Conservation (phyloP, 495 filamentous ascomycete genomes). For the Podospora bellae-mahoneyi region DNA sequence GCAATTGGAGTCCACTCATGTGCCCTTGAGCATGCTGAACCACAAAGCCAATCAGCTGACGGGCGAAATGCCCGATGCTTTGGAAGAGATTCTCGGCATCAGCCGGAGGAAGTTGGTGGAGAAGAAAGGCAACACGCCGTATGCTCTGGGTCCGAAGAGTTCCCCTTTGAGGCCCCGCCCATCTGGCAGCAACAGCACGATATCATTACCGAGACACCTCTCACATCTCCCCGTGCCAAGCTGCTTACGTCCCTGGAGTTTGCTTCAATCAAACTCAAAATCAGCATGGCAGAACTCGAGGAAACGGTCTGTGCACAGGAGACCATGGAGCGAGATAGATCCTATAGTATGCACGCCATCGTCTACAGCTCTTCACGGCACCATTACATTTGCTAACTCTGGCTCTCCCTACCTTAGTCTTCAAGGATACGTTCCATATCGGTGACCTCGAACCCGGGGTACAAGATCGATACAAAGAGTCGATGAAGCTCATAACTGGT, state of each 20-base stretch:
- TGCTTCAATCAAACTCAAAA: slow-evolving; percentile 12
- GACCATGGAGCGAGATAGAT: slow-evolving; percentile 36
- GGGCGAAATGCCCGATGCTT: neutral
- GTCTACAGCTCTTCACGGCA: slow-evolving; percentile 8
- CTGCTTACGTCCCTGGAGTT: slow-evolving; percentile 13
- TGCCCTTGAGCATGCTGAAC: slow-evolving; percentile 25
- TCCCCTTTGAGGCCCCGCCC: slow-evolving; percentile 14
- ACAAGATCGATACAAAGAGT: slow-evolving; percentile 34
- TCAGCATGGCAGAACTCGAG: slow-evolving; percentile 12
- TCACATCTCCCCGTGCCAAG: neutral
- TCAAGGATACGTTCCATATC: slow-evolving; percentile 43
- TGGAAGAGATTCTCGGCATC: slow-evolving; percentile 1
- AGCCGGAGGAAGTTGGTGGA: neutral
- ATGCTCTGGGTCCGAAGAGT: slow-evolving; percentile 9
- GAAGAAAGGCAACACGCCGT: neutral
- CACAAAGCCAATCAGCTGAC: neutral
- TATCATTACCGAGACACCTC: neutral
- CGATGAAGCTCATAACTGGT: slow-evolving; percentile 32
- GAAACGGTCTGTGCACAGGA: slow-evolving; percentile 8
- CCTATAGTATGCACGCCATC: slow-evolving; percentile 24
- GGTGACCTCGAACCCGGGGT: slow-evolving; percentile 44
- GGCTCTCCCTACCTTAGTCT: slow-evolving; percentile 25
- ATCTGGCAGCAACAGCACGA: slow-evolving; percentile 18
- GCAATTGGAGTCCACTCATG: slow-evolving; percentile 29
- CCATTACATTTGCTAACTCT: neutral